Conservation (phyloP, 139 green algal genomes). For the Volvox africanus region DNA sequence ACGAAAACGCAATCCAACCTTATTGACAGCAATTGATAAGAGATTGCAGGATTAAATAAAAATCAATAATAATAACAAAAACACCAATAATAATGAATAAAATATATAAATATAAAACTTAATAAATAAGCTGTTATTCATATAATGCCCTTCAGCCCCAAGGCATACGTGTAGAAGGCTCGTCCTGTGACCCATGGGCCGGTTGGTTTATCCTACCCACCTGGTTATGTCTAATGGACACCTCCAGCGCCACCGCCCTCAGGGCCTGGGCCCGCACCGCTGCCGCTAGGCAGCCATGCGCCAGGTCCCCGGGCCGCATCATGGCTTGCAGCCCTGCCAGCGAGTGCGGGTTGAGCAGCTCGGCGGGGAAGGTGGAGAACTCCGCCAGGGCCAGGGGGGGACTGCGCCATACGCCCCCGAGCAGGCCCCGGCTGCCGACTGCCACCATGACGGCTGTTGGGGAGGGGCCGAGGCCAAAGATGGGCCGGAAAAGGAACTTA, state of each 20-base stretch:
- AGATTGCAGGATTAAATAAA: no score
- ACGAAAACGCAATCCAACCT: no score
- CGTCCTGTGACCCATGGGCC: background rate
- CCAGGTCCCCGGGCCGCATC: slow-evolving; percentile 23
- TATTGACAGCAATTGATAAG: no score
- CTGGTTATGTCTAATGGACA: slow-evolving; percentile 41
- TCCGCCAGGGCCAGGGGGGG: slow-evolving; percentile 58
- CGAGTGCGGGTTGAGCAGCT: slow-evolving; percentile 48
- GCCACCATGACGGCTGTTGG: slow-evolving; percentile 48
- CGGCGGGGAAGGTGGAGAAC: slow-evolving; percentile 57
- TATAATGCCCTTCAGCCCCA: no score
- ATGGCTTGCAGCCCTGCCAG: slow-evolving; percentile 44
- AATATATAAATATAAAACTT: no score
- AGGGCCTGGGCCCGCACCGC: slow-evolving; percentile 50
- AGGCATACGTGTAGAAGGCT: no score
- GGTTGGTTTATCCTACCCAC: background rate
- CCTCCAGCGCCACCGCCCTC: slow-evolving; percentile 38
- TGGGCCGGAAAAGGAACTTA: background rate
- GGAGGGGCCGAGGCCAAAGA: no score
- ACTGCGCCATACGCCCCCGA: slow-evolving; percentile 62
- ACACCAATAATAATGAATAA: no score
- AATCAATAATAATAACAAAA: no score
- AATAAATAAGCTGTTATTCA: no score
- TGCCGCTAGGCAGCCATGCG: slow-evolving; percentile 15
- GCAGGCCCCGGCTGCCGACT: slow-evolving; percentile 46